phyloP scores from a whole-genome alignment of 352 stramenopile genomes.

The Pythium sp. region DNA sequence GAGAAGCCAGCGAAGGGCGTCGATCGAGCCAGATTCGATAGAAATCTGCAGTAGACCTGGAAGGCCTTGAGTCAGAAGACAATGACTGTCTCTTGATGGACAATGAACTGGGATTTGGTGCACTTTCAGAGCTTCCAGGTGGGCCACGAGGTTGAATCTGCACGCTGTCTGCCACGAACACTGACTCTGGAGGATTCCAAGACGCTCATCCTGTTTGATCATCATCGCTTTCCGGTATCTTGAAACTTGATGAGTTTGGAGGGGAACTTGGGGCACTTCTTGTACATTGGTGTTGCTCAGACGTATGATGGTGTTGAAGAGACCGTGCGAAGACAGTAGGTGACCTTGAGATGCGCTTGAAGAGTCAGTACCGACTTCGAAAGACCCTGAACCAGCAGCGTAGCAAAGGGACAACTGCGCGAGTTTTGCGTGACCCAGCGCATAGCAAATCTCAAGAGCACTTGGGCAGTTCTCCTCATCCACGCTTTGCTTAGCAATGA shows the following conservation, averaged over 20 bases:
- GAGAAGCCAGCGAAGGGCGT: constrained; percentile 45
- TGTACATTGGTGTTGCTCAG: constrained; percentile 6
- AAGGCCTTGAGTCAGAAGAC: not conserved
- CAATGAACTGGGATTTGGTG: constrained; percentile 9
- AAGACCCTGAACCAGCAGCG: not conserved
- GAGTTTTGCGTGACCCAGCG: constrained; percentile 7
- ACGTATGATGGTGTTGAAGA: constrained; percentile 5
- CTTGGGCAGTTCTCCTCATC: not conserved
- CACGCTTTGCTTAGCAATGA: not conserved
- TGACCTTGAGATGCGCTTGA: constrained; percentile 28
- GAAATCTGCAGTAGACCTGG: constrained; percentile 20
- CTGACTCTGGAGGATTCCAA: constrained; percentile 2
- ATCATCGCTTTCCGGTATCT: not conserved
- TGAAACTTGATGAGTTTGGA: not conserved
- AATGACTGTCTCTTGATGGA: not conserved
- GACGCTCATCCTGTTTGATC: not conserved
- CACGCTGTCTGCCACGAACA: constrained; percentile 18
- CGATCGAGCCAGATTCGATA: constrained; percentile 31
- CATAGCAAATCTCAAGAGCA: constrained; percentile 6
- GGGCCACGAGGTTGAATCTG: constrained; percentile 29
- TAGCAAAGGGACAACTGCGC: not conserved
- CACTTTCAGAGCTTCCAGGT: constrained; percentile 29
- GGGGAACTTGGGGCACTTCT: not conserved
- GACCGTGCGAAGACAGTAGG: constrained; percentile 20
- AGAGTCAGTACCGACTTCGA: not conserved